phyloP scores from a whole-genome alignment of 1,284 basidiomycete genomes.

The Tremellales sp. region DNA sequence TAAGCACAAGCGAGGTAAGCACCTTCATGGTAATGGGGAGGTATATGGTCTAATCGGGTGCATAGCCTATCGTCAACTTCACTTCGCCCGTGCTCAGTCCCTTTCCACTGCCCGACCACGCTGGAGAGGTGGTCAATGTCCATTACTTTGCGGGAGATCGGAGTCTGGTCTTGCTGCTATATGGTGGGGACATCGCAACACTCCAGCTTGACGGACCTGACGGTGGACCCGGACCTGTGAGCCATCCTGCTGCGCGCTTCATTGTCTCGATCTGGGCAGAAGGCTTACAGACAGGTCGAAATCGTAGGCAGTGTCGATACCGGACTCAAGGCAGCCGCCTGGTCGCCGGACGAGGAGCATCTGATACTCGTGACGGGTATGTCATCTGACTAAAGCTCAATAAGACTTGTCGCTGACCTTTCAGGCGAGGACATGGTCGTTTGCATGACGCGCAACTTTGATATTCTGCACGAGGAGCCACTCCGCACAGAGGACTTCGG shows the following conservation, averaged over 20 bases:
- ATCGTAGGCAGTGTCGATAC: conserved; percentile 81
- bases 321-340: conserved; percentile 75
- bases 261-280: no score
- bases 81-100: conserved; percentile 30
- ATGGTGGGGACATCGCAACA: conserved; percentile 72
- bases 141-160: conserved; percentile 64
- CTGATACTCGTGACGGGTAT: conserved; percentile 73
- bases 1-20: conserved; percentile 18
- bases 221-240: conserved; percentile 50
- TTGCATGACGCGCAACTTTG: conserved; percentile 83
- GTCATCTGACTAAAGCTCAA: conserved; percentile 12
- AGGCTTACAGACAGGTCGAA: conserved; percentile 53
- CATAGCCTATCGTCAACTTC: conserved; percentile 9
- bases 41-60: no score
- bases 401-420: neutral
- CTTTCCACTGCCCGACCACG: conserved; percentile 26
- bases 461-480: conserved; percentile 74
- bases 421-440: conserved; percentile 74
- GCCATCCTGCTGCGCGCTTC: conserved; percentile 6
- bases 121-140: conserved; percentile 58
- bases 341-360: conserved; percentile 87
- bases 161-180: conserved; percentile 61
- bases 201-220: conserved; percentile 53
- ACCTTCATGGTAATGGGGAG: no score
- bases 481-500: conserved; percentile 76